phyloP scores from a whole-genome alignment of 345 rosid species.

The Trapa incisa region DNA sequence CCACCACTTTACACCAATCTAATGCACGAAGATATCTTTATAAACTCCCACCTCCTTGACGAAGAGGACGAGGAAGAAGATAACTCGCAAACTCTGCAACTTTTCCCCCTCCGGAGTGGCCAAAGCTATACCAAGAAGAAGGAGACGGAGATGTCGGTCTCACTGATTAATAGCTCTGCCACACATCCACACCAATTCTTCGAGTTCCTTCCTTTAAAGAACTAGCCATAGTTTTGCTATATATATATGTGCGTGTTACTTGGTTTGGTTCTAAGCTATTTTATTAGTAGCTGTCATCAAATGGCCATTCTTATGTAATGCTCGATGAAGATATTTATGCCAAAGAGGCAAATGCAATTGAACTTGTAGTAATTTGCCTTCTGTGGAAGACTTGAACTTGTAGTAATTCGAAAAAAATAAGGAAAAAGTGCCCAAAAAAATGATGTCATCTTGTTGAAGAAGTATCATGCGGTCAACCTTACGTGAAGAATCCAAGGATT shows the following conservation, averaged over 20 bases:
- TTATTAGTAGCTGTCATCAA: neutral
- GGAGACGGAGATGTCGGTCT: constrained; percentile 7
- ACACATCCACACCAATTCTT: constrained; percentile 38
- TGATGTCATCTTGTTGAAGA: too few species aligned
- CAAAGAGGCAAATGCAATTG: too few species aligned
- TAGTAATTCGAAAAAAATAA: too few species aligned
- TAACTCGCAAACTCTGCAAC: constrained; percentile 47
- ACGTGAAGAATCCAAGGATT: neutral
- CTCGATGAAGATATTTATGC: neutral
- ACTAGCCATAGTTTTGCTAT: constrained; percentile 12
- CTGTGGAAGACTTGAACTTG: too few species aligned
- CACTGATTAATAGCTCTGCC: constrained; percentile 14
- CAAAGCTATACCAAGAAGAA: constrained; percentile 16
- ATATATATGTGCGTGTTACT: neutral
- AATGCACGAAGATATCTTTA: neutral
- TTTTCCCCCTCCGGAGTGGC: constrained; percentile 48
- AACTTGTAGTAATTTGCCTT: too few species aligned
- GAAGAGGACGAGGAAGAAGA: neutral
- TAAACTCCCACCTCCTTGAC: neutral
- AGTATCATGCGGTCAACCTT: too few species aligned
- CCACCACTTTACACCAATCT: neutral
- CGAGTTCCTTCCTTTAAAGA: constrained; percentile 77
- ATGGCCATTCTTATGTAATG: neutral
- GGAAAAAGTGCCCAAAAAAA: too few species aligned
- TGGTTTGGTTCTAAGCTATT: neutral